These are phyloP conservation scores for Multifurca ochricompacta DNA, from an alignment of 768 basidiomycete genomes.

Conservation along the genomic window DNA sequence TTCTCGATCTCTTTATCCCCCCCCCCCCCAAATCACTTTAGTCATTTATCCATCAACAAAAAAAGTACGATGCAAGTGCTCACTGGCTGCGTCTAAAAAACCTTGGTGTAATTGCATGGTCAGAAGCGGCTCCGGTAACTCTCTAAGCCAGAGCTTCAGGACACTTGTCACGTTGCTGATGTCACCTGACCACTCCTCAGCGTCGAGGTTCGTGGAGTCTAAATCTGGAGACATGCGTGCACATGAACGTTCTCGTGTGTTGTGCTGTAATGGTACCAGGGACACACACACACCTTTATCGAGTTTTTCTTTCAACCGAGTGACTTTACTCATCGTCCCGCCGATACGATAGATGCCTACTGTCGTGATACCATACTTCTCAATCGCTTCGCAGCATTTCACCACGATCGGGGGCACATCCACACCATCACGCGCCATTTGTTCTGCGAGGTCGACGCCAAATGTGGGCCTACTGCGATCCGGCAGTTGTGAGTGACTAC, in stretches of 20 bases:
- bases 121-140: constrained; percentile 89
- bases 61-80: constrained; percentile 27
- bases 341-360: constrained; percentile 93
- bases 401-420: constrained; percentile 84
- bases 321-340: constrained; percentile 83
- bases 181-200: constrained; percentile 86
- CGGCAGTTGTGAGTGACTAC: constrained; percentile 29
- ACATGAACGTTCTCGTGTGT: neutral
- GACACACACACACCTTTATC: constrained; percentile 60
- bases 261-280: neutral
- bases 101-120: constrained; percentile 79
- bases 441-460: constrained; percentile 85
- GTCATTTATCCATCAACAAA: neutral
- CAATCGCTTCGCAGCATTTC: constrained; percentile 88
- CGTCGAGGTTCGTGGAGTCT: constrained; percentile 78
- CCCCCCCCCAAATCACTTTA: constrained; percentile 1
- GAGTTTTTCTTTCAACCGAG: constrained; percentile 69
- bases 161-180: constrained; percentile 95
- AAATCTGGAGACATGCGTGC: constrained; percentile 44
- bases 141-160: constrained; percentile 92
- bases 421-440: constrained; percentile 84
- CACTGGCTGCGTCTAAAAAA: constrained; percentile 94
- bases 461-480: constrained; percentile 80
- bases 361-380: constrained; percentile 73
- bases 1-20: constrained; percentile 90